Evolutionary conservation across 2,329 filamentous ascomycete species (phyloP).

Genomic region (Pseudovirgaria hyperparasitica): DNA sequence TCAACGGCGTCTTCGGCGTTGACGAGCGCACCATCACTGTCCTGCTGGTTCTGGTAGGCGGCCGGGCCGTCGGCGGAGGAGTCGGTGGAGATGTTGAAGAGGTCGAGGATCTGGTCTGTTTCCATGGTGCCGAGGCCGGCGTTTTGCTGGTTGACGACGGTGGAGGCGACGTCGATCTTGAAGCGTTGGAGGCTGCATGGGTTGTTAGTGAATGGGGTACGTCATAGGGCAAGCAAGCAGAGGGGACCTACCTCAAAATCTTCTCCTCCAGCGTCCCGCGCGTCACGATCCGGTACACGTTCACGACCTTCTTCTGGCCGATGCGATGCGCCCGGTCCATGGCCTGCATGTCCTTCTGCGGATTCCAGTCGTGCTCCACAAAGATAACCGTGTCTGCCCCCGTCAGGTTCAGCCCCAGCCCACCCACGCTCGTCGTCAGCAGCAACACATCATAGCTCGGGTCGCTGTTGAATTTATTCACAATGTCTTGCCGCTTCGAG

Average conservation of each 20-base stretch:
- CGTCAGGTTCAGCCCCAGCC: constrained; percentile 85
- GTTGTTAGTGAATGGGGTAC: constrained; percentile 6
- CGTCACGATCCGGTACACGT: constrained; percentile 94
- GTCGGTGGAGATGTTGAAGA: constrained; percentile 62
- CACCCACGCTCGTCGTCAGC: constrained; percentile 88
- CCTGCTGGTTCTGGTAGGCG: constrained; percentile 43
- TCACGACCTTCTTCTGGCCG: constrained; percentile 98
- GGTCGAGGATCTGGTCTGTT: constrained; percentile 91
- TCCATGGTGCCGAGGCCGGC: constrained; percentile 92
- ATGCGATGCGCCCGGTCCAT: constrained; percentile 99
- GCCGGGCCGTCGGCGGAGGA: constrained; percentile 44
- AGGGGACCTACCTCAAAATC: constrained; percentile 60
- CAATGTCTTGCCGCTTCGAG: constrained; percentile 88
- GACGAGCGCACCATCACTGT: constrained; percentile 57
- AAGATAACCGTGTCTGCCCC: constrained; percentile 98
- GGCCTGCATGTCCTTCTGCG: constrained; percentile 94
- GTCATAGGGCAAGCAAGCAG: neutral
- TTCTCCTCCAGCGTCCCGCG: constrained; percentile 95
- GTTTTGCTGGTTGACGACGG: constrained; percentile 98
- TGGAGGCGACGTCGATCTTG: constrained; percentile 97
- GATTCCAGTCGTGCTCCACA: constrained; percentile 99
- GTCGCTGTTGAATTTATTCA: constrained; percentile 97
- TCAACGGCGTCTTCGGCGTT: constrained; percentile 68
- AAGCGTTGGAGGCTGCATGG: constrained; percentile 74
- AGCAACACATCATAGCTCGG: constrained; percentile 91